Evolutionary conservation across 257 asterid species (phyloP), one percentile per base, ranked within the genome.

Genomic region (Jacaranda copaia): DNA sequence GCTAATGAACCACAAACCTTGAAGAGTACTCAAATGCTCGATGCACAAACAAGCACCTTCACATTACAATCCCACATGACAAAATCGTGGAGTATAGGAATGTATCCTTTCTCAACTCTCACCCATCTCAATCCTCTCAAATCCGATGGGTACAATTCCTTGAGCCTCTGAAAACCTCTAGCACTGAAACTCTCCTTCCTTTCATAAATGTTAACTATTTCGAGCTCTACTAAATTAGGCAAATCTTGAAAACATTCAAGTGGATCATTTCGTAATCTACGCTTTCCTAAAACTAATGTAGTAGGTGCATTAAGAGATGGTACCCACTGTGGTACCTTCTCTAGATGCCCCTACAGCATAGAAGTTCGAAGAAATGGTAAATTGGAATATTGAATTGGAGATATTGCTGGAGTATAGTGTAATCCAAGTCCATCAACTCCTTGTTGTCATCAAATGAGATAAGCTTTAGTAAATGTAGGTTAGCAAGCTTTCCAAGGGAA

Each of bases 401-500:
- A 25, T 25, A 25, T 25, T 25, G 2, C 32, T 25, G 60, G 38
- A 16, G 40, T 4, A 52, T 39, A 3, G 12, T 18, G 0, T 45
- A 32, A 6, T 65, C 57, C 32, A 82, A 2, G n/a, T 70, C 81
- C 3, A 74, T 39, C 15, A 18, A 12, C 74, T 70, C 81, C 11
- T 25, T 18, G 61, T 6, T 46, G 2, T 25, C 39, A 35, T 18
- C n/a, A 8, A 38, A 7, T 46, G 73, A 8, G 15, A 0, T 0
- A 46, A 82, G 4, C 18, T 0, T 0, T 43, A 82, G 4, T 0
- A 14, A 1, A 0, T 12, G 80, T 5, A 78, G 72, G 53, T 48
- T 63, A 15, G 64, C 70, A 2, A 82, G 81, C 15, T 78, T 82
- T 39, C 18, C 43, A 0, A 82, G 76, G n/a, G 86, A 78, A 8